Evolutionary conservation across 129 eudicot genomes (phyloP).

Genomic region (Erigeron canadensis): DNA sequence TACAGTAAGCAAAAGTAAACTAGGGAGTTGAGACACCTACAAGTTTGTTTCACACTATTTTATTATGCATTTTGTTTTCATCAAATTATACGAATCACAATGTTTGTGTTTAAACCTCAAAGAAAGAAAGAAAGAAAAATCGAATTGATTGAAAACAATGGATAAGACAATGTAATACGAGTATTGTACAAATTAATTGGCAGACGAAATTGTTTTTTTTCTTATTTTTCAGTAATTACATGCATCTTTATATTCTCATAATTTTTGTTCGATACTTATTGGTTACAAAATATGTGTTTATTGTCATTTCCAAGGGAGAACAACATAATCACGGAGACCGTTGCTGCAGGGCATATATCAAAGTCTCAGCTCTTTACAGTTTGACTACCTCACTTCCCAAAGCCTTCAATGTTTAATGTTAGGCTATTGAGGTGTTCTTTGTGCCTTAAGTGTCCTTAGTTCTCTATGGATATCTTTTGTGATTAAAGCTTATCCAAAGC

Average conservation of each 20-base stretch:
- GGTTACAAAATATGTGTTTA: too few species aligned
- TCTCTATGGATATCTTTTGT: too few species aligned
- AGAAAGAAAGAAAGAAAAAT: too few species aligned
- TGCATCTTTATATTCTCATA: neutral
- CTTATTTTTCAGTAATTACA: neutral
- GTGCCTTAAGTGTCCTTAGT: too few species aligned
- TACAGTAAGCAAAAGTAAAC: neutral
- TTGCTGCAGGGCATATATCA: neutral
- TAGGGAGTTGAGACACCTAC: neutral
- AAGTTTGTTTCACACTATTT: neutral
- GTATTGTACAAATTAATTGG: neutral
- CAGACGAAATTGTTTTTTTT: neutral
- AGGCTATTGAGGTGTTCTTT: too few species aligned
- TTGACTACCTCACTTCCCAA: neutral
- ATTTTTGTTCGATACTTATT: neutral
- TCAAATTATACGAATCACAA: too few species aligned
- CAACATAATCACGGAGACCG: neutral
- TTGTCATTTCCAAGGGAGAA: slow-evolving; percentile 3
- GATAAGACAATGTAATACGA: neutral
- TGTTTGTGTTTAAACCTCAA: neutral
- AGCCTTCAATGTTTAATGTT: neutral
- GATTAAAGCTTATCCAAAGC: too few species aligned
- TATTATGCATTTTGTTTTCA: neutral
- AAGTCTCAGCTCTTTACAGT: neutral
- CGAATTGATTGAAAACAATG: neutral